Evolutionary conservation across 352 stramenopile genomes (phyloP), one percentile per base, ranked within the genome.

Genomic region (Phytophthora constricta): DNA sequence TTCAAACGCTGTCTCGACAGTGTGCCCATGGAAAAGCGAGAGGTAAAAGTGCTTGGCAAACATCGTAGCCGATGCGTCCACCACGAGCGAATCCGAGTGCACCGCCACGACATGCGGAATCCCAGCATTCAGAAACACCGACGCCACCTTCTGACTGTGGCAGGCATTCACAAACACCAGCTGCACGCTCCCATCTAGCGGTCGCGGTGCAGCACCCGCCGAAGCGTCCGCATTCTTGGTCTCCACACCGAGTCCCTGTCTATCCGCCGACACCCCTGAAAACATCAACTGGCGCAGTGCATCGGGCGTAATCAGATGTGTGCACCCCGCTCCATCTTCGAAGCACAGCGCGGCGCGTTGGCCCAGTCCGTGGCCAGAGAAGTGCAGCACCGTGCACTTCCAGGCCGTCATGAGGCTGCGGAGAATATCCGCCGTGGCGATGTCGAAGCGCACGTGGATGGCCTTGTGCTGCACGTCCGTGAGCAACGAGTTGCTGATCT

Each of bases 71-170:
- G 76, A 87, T 20, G 76, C 83, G 34, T 95, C 86, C 5, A 95
- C 79, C 3, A 93, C 83, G 10, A 91, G 74, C 3, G 84, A 92
- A 45, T 93, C 84, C 23, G 83, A 93, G 61, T 93, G 85, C 9
- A 92, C 84, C 5, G 90, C 91, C n/a, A 98, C 87, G 8, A 98
- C 91, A 62, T 98, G 90, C 2, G 87, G 89, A 33, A 98, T 95
- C 7, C 91, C 92, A 2, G 91, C 92, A 31, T 92, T 86, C 28
- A 96, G 72, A 47, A 98, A 97, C 1, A 96, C 89, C 2, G 85
- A 87, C 2, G 91, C 92, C n/a, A 92, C 87, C 41, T 84, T 82
- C 62, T 97, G 79, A 50, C 85, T 96, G 64, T 96, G 86, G 42
- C 92, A 93, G 7, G 86, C 89, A 55, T 92, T 95, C 34, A 95